Base-by-base conservation (phyloP, 2,329 filamentous ascomycete species). In the Colletotrichum musicola region DNA sequence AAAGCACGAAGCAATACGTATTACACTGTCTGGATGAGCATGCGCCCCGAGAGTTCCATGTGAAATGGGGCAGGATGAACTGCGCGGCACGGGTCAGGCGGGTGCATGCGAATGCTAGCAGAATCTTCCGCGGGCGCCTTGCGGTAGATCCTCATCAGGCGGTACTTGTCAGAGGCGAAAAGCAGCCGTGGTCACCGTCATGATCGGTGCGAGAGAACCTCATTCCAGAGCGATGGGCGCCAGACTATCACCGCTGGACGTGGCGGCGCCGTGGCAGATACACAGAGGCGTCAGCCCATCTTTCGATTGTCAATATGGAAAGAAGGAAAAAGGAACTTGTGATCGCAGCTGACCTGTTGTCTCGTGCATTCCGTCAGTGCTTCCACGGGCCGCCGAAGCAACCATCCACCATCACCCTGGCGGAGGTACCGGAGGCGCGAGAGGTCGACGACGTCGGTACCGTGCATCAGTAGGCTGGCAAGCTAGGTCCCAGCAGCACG, bases 71-170 rank as follows among this genome's bases (percentile, higher is more conserved):
- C 50, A 49, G 65, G 40, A 47, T 55, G 62, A 47, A 65, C 50
- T 64, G 50, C 18, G 47, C 66, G 55, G 56, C 50, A 57, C 56
- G 62, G 64, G 55, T 54, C 62, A 65, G 38, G 49, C 54, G 54
- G 62, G 61, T 55, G 55, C 64, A 65, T 49, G 50, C 42, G 55
- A 60, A 53, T 47, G 42, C 30, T 10, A 35, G 50, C 49, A 51
- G 27, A 56, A 35, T 51, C 7, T 65, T 60, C 44, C 12, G 50
- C 60, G 60, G 35, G 47, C 38, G 47, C 46, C 38, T 13, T 27
- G 50, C 38, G 55, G 55, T 27, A 44, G 65, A 65, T 68, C 42
- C 62, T 68, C 55, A 56, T 68, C 44, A 60, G 49, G 55, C 62
- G 18, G 50, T 50, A 13, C 13, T 30, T 54, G 38, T 27, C 49